These are phyloP conservation scores for Colletotrichum sp. DNA, from an alignment of 2,329 filamentous ascomycete genomes.

Conservation along the genomic window DNA sequence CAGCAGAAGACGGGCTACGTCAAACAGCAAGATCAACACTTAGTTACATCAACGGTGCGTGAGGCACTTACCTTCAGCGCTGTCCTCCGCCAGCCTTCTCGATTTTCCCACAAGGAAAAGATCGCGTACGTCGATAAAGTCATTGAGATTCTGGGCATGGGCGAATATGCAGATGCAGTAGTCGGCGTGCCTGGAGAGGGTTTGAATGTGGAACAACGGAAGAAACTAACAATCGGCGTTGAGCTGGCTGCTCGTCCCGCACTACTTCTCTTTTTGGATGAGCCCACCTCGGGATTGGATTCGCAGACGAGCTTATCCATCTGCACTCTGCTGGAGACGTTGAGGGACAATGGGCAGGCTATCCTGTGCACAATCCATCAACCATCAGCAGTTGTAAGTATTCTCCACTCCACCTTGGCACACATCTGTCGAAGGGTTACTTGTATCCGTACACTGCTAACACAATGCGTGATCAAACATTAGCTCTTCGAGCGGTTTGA, in stretches of 20 bases:
- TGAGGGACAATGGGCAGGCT: constrained; percentile 56
- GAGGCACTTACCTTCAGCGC: constrained; percentile 73
- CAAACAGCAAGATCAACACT: constrained; percentile 74
- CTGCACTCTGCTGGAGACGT: constrained; percentile 71
- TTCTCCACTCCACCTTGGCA: fast-evolving
- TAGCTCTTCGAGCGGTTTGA: constrained; percentile 58
- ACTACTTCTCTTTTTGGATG: constrained; percentile 76
- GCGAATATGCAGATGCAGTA: constrained; percentile 73
- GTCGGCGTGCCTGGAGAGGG: constrained; percentile 70
- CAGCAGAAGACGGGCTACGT: constrained; percentile 76
- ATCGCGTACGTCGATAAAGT: constrained; percentile 32
- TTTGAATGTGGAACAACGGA: constrained; percentile 47
- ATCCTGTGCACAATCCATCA: constrained; percentile 59
- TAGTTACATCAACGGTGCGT: constrained; percentile 70
- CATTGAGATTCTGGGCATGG: constrained; percentile 39
- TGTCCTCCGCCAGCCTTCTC: constrained; percentile 67
- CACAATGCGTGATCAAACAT: neutral
- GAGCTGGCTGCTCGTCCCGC: constrained; percentile 78
- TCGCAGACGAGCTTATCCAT: constrained; percentile 79
- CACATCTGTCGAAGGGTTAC: fast-evolving
- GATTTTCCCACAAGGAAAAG: constrained; percentile 43
- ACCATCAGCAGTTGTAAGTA: constrained; percentile 41
- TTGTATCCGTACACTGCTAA: neutral
- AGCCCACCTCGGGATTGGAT: constrained; percentile 78
- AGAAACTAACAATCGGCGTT: constrained; percentile 75